Evolutionary conservation across 2,329 filamentous ascomycete species (phyloP).

Genomic region (Trichoderma sp.): DNA sequence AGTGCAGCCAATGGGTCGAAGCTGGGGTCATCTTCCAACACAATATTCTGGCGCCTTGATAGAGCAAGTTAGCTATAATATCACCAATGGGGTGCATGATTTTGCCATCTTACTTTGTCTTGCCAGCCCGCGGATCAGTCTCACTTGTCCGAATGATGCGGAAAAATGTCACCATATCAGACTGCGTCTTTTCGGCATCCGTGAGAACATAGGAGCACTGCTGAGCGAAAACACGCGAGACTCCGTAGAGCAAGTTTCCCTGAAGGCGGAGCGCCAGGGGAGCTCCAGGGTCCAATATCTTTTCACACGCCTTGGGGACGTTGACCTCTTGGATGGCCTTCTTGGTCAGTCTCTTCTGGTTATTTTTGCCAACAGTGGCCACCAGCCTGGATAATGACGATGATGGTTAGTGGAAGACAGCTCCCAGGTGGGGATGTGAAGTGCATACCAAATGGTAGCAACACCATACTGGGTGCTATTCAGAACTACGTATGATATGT

Average conservation of each 20-base stretch:
- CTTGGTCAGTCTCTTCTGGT: conserved; percentile 69
- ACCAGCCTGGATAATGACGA: conserved; percentile 64
- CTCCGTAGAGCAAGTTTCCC: conserved; percentile 80
- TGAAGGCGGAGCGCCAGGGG: conserved; percentile 89
- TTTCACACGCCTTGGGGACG: conserved; percentile 79
- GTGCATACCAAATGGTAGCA: conserved; percentile 89
- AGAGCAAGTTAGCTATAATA: background rate
- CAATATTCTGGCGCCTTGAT: conserved; percentile 69
- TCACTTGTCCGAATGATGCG: conserved; percentile 52
- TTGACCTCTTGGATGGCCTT: conserved; percentile 89
- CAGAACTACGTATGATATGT: conserved; percentile 55
- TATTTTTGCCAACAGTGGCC: conserved; percentile 73
- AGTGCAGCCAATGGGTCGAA: conserved; percentile 50
- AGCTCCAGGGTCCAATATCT: conserved; percentile 76
- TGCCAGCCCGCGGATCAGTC: conserved; percentile 68
- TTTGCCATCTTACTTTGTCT: conserved; percentile 59
- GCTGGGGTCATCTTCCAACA: conserved; percentile 76
- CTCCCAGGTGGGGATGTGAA: too few species aligned
- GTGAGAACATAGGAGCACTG: conserved; percentile 83
- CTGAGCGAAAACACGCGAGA: conserved; percentile 80
- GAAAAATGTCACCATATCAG: conserved; percentile 68
- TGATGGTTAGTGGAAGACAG: background rate
- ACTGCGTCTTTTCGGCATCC: conserved; percentile 73
- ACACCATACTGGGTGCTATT: conserved; percentile 86
- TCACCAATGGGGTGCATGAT: background rate